These are phyloP conservation scores for Allium fistulosum DNA, from an alignment of 106 monocot genomes.

Conservation along the genomic window DNA sequence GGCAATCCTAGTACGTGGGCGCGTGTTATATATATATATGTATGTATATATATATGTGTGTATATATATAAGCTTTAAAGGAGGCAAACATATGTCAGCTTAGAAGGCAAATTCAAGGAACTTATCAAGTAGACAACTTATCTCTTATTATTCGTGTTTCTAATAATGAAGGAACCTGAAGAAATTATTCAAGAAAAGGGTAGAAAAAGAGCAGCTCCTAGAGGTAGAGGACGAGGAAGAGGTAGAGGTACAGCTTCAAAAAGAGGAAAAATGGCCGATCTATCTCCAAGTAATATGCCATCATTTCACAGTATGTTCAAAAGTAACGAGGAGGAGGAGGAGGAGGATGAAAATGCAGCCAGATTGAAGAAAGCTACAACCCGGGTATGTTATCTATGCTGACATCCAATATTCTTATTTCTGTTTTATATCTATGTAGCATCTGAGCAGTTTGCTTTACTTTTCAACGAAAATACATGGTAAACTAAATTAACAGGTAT, in stretches of 20 bases:
- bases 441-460: neutral
- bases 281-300: constrained; percentile 5
- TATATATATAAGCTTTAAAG: too few relatives aligned
- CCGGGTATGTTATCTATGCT: constrained; percentile 23
- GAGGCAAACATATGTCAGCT: too few relatives aligned
- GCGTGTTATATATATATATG: too few relatives aligned
- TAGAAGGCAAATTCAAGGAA: too few relatives aligned
- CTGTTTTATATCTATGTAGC: neutral
- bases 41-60: too few relatives aligned
- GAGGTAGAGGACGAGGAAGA: constrained; percentile 65
- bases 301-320: constrained; percentile 60
- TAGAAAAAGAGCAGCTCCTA: constrained; percentile 56
- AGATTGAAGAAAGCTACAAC: constrained; percentile 39
- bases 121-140: too few relatives aligned
- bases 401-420: neutral
- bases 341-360: constrained; percentile 56
- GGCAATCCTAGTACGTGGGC: too few relatives aligned
- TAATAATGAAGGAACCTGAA: constrained; percentile 60
- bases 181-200: constrained; percentile 40
- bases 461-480: neutral
- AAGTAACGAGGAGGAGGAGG: constrained; percentile 61
- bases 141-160: too few relatives aligned
- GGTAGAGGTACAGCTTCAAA: constrained; percentile 34
- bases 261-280: constrained; percentile 51
- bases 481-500: neutral